phyloP scores from a whole-genome alignment of 768 basidiomycete species.

The Hygrocybe coccinea region DNA sequence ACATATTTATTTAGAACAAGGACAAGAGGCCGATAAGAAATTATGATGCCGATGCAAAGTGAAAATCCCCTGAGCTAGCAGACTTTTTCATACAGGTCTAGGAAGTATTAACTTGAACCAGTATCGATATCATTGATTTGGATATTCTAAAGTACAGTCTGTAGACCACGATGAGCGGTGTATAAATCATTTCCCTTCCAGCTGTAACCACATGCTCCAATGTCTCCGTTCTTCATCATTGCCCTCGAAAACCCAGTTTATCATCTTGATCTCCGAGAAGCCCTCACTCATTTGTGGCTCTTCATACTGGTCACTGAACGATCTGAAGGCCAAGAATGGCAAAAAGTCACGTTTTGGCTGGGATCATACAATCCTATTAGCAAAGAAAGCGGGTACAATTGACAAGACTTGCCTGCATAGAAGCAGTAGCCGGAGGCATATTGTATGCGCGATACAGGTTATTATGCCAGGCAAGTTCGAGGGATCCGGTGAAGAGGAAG shows the following conservation, averaged over 20 bases:
- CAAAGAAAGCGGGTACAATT: conserved; percentile 2
- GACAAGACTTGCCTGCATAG: conserved; percentile 35
- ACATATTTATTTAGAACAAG: too few relatives aligned
- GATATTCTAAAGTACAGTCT: too few relatives aligned
- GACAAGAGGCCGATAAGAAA: too few relatives aligned
- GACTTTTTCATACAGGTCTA: too few relatives aligned
- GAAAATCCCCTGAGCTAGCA: too few relatives aligned
- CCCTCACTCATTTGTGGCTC: conserved; percentile 67
- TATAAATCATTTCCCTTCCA: conserved; percentile 61
- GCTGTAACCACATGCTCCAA: conserved; percentile 87
- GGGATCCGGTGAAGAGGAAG: conserved; percentile 66
- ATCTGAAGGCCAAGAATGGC: conserved; percentile 55
- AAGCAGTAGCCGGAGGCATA: conserved; percentile 42
- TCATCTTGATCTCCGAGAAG: conserved; percentile 65
- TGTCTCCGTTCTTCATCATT: conserved; percentile 58
- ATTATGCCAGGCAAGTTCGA: conserved; percentile 91
- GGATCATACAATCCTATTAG: background rate
- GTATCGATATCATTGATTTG: too few relatives aligned
- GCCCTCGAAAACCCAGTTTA: conserved; percentile 81
- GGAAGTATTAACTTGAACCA: too few relatives aligned
- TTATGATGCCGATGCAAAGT: too few relatives aligned
- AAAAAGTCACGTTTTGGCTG: conserved; percentile 50
- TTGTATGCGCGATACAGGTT: conserved; percentile 81
- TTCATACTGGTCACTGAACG: conserved; percentile 59
- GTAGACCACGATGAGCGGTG: too few relatives aligned